phyloP scores from a whole-genome alignment of 2,329 filamentous ascomycete genomes.

The Basipetospora chlamydospora region DNA sequence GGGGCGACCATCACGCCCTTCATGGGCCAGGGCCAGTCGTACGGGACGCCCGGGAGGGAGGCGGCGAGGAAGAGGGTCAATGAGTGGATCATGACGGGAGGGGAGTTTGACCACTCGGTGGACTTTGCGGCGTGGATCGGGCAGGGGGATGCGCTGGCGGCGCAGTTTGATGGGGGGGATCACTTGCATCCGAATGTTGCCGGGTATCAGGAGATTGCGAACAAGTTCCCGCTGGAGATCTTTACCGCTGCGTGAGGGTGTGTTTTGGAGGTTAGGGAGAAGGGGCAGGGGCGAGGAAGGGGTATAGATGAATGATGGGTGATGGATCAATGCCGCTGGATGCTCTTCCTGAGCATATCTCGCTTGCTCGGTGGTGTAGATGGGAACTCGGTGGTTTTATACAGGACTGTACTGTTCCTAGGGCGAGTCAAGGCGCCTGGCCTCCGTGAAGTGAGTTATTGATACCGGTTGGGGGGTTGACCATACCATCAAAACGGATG shows the following conservation, averaged over 20 bases:
- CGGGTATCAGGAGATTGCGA: slow-evolving; percentile 46
- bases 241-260: slow-evolving; percentile 20
- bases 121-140: slow-evolving; percentile 47
- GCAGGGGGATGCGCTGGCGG: slow-evolving; percentile 33
- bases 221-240: slow-evolving; percentile 40
- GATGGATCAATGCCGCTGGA: no score
- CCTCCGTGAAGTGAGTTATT: no score
- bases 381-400: no score
- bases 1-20: slow-evolving; percentile 56
- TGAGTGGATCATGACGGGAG: slow-evolving; percentile 40
- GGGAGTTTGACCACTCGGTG: slow-evolving; percentile 42
- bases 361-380: no score
- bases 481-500: no score
- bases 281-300: not conserved
- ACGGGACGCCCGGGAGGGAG: slow-evolving; percentile 39
- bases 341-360: no score
- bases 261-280: no score
- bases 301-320: no score
- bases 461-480: no score
- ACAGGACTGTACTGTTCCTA: no score
- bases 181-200: slow-evolving; percentile 47
- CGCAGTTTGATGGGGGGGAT: slow-evolving; percentile 44
- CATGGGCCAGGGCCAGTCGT: slow-evolving; percentile 32
- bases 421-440: no score
- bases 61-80: slow-evolving; percentile 43